Conservation (phyloP, 2,329 filamentous ascomycete species). For the Teratosphaeria nubilosa region DNA sequence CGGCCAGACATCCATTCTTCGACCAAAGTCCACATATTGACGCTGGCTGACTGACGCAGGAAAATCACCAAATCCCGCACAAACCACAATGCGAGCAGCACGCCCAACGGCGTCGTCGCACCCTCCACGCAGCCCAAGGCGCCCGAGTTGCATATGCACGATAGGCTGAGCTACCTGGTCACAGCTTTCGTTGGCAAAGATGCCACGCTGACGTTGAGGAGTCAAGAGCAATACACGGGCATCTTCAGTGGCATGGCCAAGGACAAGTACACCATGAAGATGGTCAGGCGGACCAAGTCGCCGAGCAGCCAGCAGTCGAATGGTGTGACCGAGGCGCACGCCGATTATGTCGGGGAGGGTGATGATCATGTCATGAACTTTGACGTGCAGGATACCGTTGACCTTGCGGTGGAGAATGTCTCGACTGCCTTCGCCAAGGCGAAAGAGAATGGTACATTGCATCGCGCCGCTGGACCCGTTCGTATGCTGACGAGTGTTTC, state of each 20-base stretch:
- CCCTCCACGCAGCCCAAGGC: constrained; percentile 10
- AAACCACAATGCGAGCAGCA: not conserved
- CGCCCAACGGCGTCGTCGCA: constrained; percentile 3
- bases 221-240: constrained; percentile 51
- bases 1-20: too few species aligned
- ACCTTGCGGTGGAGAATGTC: constrained; percentile 46
- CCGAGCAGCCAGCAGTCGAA: constrained; percentile 35
- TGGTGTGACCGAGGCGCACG: constrained; percentile 30
- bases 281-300: constrained; percentile 46
- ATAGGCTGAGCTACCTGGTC: constrained; percentile 49
- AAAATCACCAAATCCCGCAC: not conserved
- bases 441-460: constrained; percentile 47
- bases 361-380: constrained; percentile 48
- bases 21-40: constrained; percentile 14
- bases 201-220: constrained; percentile 47
- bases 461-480: not conserved
- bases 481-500: not conserved
- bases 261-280: constrained; percentile 53
- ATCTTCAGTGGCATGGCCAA: constrained; percentile 49
- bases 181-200: constrained; percentile 46
- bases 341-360: constrained; percentile 38
- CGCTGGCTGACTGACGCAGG: not conserved
- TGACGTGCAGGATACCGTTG: constrained; percentile 50
- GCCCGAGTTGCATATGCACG: constrained; percentile 50
- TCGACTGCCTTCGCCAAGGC: constrained; percentile 40